Conservation (phyloP, 305 asterid genomes). For the Withania somnifera region DNA sequence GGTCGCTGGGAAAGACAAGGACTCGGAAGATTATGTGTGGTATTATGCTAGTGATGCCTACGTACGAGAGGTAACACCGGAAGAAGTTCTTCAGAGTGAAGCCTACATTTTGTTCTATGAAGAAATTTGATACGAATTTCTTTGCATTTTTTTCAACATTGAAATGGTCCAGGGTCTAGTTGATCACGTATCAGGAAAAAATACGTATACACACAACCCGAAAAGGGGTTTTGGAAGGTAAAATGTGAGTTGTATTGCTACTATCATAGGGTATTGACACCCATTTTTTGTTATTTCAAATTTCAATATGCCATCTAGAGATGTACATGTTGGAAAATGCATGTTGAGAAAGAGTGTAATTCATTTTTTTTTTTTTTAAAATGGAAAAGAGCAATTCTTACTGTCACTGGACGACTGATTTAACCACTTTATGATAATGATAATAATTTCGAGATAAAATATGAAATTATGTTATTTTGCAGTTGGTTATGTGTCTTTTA, state of each 20-base stretch:
- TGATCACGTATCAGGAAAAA: neutral
- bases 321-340: neutral
- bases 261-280: neutral
- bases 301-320: neutral
- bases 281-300: neutral
- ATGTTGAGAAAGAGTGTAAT: neutral
- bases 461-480: too few species aligned
- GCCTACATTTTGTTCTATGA: slow-evolving; percentile 86
- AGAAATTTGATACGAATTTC: slow-evolving; percentile 23
- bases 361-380: too few species aligned
- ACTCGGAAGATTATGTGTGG: slow-evolving; percentile 36
- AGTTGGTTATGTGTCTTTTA: too few species aligned
- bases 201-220: neutral
- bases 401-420: too few species aligned
- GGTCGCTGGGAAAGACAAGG: neutral
- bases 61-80: slow-evolving; percentile 52
- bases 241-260: neutral
- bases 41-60: slow-evolving; percentile 62
- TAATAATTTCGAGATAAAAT: too few species aligned
- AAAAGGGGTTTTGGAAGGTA: neutral
- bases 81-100: slow-evolving; percentile 55
- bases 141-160: slow-evolving; percentile 11
- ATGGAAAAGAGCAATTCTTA: too few species aligned
- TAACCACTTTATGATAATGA: too few species aligned
- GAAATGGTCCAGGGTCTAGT: slow-evolving; percentile 1